Conservation (phyloP, 2,329 filamentous ascomycete genomes). For the Aspergillus sp. region DNA sequence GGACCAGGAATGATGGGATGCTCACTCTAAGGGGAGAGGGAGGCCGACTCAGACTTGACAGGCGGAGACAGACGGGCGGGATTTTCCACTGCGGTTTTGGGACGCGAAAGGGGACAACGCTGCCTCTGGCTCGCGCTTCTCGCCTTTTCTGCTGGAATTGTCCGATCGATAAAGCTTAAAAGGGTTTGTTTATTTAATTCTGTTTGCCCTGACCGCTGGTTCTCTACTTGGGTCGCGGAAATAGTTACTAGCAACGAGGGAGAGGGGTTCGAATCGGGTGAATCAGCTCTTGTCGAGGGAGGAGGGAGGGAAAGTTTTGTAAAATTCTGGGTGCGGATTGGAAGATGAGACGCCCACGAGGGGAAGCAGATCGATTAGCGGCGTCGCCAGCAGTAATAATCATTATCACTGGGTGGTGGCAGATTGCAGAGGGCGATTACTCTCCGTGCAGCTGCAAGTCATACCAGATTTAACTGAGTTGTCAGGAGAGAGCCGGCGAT, state of each 20-base stretch:
- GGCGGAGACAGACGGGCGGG: constrained; percentile 24
- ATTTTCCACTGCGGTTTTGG: constrained; percentile 16
- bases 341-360: constrained; percentile 17
- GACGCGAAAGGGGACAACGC: constrained; percentile 18
- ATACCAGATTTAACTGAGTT: constrained; percentile 12
- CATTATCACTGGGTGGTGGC: background rate
- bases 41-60: constrained; percentile 15
- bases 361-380: constrained; percentile 13
- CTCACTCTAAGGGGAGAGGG: constrained; percentile 18
- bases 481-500: background rate
- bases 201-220: background rate
- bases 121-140: background rate
- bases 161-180: constrained; percentile 1
- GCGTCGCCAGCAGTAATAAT: constrained; percentile 3
- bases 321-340: background rate
- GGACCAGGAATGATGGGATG: constrained; percentile 11
- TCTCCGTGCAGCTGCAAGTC: constrained; percentile 23
- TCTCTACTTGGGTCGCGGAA: background rate
- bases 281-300: background rate
- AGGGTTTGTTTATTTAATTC: background rate
- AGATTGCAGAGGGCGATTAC: constrained; percentile 11
- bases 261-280: background rate
- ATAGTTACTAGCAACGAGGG: background rate
- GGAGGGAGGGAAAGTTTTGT: constrained; percentile 7
- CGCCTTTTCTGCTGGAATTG: background rate